Evolutionary conservation across 75 land plant species (phyloP), one percentile per base, ranked within the genome.

Genomic region (Picea glauca): DNA sequence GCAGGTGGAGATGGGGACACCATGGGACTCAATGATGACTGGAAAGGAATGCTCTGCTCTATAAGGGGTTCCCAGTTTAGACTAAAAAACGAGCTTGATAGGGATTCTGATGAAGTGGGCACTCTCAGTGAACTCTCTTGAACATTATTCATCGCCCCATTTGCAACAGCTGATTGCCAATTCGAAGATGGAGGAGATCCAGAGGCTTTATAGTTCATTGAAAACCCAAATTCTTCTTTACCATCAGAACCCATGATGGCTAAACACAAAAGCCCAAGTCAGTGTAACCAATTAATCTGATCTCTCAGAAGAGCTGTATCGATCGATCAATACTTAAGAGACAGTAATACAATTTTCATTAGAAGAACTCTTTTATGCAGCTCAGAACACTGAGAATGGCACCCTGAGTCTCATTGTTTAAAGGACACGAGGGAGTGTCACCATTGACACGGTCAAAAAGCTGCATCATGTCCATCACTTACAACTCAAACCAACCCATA

Each of bases 21-120:
- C 14, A 90, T 82, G 59, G 90, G 88, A 80, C 93, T 86, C 77
- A 91, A 35, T 5, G 90, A 79, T 1, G 93, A 86, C 59, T 91
- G 90, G 32, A 88, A 88, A 18, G 77, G 85, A 43, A 80, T 81
- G 83, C 74, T 81, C 40, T 86, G 86, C 38, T 84, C 93, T 67
- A 84, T 76, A 18, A 77, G 65, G 30, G 64, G 58, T 2, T 88
- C 88, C 88, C 88, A 88, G 58, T 84, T 88, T 58, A 87, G 83
- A 67, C 84, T 84, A n/a, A 85, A 60, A 72, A 80, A 88, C 17
- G 75, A 80, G 14, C 58, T 75, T 35, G 21, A 66, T 58, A 17
- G 78, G 70, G 33, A 74, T 21, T n/a, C 54, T 74, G 58, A 77
- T 76, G 60, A 78, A 78, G 43, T 76, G 64, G 18, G 17, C 30